phyloP scores from a whole-genome alignment of 768 basidiomycete species.

The Mycena crocata region DNA sequence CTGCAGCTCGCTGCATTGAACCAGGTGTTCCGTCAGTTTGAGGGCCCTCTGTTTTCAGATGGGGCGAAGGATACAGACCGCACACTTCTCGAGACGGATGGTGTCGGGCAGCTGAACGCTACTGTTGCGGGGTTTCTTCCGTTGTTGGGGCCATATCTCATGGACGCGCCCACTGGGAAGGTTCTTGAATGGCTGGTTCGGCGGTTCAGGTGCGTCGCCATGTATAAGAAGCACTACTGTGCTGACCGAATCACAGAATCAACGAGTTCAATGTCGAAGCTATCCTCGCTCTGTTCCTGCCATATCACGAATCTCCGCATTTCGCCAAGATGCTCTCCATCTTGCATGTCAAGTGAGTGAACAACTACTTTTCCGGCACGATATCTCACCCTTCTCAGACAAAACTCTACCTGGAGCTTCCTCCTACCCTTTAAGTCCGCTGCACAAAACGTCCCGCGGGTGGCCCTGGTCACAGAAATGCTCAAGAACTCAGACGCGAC shows the following conservation, averaged over 20 bases:
- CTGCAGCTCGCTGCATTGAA: constrained; percentile 75
- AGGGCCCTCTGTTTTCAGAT: constrained; percentile 84
- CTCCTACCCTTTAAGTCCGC: constrained; percentile 82
- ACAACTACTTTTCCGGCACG: not conserved
- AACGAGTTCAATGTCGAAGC: constrained; percentile 92
- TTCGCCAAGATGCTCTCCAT: constrained; percentile 95
- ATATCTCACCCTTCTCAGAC: constrained; percentile 50
- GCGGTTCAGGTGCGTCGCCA: constrained; percentile 82
- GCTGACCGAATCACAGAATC: constrained; percentile 62
- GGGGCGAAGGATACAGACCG: constrained; percentile 80
- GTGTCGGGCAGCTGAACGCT: constrained; percentile 71
- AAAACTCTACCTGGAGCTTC: constrained; percentile 73
- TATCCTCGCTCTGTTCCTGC: constrained; percentile 85
- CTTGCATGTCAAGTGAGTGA: constrained; percentile 72
- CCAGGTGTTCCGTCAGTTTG: constrained; percentile 67
- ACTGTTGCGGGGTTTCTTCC: constrained; percentile 72
- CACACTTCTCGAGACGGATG: constrained; percentile 75
- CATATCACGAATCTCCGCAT: constrained; percentile 95
- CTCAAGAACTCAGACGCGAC: constrained; percentile 75
- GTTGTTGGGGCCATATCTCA: constrained; percentile 82
- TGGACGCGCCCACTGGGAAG: constrained; percentile 84
- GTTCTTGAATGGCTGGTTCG: constrained; percentile 95
- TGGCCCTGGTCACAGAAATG: constrained; percentile 83
- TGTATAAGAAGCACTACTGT: not conserved
- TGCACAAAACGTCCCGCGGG: constrained; percentile 77